These are phyloP conservation scores for Coniochaeta prunicola DNA, from an alignment of 2,329 filamentous ascomycete species.

Conservation along the genomic window DNA sequence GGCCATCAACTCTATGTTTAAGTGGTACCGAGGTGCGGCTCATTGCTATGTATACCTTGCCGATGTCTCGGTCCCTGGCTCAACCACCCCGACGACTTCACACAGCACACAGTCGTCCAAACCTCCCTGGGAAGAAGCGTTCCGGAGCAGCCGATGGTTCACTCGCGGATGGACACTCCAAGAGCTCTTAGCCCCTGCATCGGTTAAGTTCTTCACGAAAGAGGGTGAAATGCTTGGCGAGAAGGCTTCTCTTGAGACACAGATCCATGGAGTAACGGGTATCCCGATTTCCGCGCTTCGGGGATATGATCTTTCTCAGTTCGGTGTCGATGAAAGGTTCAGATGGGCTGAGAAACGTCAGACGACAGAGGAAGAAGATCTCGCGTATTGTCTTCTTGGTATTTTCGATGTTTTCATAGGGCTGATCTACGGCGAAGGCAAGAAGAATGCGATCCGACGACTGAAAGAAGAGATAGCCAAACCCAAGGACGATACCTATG, in stretches of 20 bases:
- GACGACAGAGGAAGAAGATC: slow-evolving; percentile 1
- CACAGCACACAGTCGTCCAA: not conserved
- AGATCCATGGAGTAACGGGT: slow-evolving; percentile 13
- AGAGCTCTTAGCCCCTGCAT: slow-evolving; percentile 10
- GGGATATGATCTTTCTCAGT: not conserved
- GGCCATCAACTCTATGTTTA: not conserved
- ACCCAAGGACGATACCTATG: slow-evolving; percentile 1
- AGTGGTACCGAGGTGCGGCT: not conserved
- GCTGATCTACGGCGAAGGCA: slow-evolving; percentile 1
- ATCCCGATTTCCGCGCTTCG: not conserved
- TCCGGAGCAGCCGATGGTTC: slow-evolving; percentile 5
- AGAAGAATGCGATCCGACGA: not conserved
- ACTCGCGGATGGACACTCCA: slow-evolving; percentile 2
- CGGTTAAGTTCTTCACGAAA: slow-evolving; percentile 16
- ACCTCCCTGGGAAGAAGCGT: not conserved
- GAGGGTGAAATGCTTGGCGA: slow-evolving; percentile 12
- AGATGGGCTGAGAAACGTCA: not conserved
- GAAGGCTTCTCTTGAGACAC: slow-evolving; percentile 10
- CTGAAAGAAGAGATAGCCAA: not conserved
- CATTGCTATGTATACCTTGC: not conserved
- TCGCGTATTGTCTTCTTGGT: slow-evolving; percentile 1
- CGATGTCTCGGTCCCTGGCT: not conserved
- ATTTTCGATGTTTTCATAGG: slow-evolving; percentile 1
- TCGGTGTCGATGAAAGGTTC: not conserved
- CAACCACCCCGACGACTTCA: not conserved